Conservation (phyloP, 2,329 filamentous ascomycete genomes). For the Cladosporium sp. region DNA sequence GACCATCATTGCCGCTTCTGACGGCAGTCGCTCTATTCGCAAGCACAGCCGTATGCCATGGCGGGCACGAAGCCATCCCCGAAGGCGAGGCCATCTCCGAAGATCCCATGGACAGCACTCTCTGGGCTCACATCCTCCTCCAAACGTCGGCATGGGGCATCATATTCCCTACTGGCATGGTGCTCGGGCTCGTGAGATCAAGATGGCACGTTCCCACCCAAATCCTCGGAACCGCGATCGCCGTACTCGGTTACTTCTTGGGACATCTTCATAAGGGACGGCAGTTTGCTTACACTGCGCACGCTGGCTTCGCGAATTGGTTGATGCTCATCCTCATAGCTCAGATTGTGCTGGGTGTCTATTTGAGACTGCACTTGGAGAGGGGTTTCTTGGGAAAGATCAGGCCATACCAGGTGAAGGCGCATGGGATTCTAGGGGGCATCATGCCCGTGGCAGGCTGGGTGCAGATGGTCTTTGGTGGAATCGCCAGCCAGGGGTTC, state of each 20-base stretch:
- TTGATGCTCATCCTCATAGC: slow-evolving; percentile 74
- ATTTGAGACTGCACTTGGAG: slow-evolving; percentile 85
- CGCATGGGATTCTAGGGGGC: slow-evolving; percentile 81
- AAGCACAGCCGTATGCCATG: slow-evolving; percentile 39
- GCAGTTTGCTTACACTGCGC: slow-evolving; percentile 77
- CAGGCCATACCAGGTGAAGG: slow-evolving; percentile 42
- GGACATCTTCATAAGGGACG: slow-evolving; percentile 88
- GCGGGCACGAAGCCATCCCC: slow-evolving; percentile 56
- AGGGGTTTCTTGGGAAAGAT: slow-evolving; percentile 77
- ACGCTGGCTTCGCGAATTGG: slow-evolving; percentile 73
- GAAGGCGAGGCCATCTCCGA: slow-evolving; percentile 66
- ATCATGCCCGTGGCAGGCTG: slow-evolving; percentile 80
- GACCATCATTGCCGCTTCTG: slow-evolving; percentile 16
- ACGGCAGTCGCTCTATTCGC: slow-evolving; percentile 14
- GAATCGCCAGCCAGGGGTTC: slow-evolving; percentile 87
- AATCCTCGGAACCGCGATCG: slow-evolving; percentile 67
- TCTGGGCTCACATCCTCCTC: slow-evolving; percentile 93
- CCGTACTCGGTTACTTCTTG: slow-evolving; percentile 81
- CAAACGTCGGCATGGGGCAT: slow-evolving; percentile 87
- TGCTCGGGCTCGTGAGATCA: slow-evolving; percentile 83
- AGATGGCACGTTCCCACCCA: slow-evolving; percentile 94
- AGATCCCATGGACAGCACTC: slow-evolving; percentile 74
- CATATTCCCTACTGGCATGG: slow-evolving; percentile 92
- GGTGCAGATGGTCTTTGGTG: slow-evolving; percentile 94
- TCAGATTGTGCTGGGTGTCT: slow-evolving; percentile 78